Conservation (phyloP, 768 basidiomycete genomes). For the Boletus sp. region DNA sequence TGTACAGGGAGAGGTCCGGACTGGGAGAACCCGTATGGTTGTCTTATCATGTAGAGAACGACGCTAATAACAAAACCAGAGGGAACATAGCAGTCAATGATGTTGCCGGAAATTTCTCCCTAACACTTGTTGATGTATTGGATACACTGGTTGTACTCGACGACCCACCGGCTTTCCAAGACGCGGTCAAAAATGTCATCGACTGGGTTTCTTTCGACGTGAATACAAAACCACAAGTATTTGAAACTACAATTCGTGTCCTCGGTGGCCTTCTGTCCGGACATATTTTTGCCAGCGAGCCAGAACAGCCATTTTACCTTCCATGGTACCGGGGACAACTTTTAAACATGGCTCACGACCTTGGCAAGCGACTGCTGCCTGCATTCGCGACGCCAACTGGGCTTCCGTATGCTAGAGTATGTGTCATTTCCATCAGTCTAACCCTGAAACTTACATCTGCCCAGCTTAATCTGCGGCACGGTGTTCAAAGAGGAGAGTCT, state of each 20-base stretch:
- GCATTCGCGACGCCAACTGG: constrained; percentile 93
- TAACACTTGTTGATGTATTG: constrained; percentile 78
- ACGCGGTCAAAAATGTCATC: constrained; percentile 80
- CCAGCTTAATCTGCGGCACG: constrained; percentile 81
- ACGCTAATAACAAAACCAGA: constrained; percentile 32
- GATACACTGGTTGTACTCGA: constrained; percentile 89
- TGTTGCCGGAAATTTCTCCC: constrained; percentile 89
- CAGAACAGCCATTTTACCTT: constrained; percentile 65
- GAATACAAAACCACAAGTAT: constrained; percentile 95
- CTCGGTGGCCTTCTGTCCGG: constrained; percentile 87
- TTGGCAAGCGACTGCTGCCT: constrained; percentile 81
- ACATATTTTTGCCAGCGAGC: constrained; percentile 73
- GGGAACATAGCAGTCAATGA: constrained; percentile 82
- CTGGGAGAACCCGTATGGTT: constrained; percentile 73
- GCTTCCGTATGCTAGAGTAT: constrained; percentile 85
- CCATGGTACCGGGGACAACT: constrained; percentile 85
- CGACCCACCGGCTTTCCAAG: constrained; percentile 74
- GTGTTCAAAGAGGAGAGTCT: constrained; percentile 72
- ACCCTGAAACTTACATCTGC: not conserved
- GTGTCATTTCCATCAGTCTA: constrained; percentile 2
- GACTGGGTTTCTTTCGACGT: constrained; percentile 86
- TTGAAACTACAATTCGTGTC: constrained; percentile 94
- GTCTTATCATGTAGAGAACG: constrained; percentile 3
- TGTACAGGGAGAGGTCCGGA: constrained; percentile 88
- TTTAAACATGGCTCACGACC: constrained; percentile 76